These are phyloP conservation scores for Apiospora marii DNA, from an alignment of 2,329 filamentous ascomycete species.

Conservation along the genomic window DNA sequence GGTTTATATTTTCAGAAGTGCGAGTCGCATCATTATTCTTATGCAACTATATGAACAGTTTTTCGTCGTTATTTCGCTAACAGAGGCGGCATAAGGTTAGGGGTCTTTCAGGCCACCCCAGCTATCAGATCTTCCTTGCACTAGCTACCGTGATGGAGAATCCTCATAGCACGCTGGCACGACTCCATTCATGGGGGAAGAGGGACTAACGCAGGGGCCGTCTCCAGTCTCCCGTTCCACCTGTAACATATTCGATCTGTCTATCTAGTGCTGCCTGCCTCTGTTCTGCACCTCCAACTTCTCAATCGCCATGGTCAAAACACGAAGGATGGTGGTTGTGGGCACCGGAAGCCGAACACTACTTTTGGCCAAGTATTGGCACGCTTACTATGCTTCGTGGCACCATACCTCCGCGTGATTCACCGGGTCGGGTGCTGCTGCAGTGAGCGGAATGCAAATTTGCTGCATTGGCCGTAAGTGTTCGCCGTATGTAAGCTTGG, in stretches of 20 bases:
- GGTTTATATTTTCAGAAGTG: too few relatives aligned
- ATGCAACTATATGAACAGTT: neutral
- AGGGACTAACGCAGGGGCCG: constrained; percentile 1
- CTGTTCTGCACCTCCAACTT: neutral
- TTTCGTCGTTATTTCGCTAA: neutral
- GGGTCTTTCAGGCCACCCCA: neutral
- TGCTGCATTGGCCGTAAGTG: neutral
- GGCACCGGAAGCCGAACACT: neutral
- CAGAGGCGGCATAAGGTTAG: neutral
- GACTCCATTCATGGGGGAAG: neutral
- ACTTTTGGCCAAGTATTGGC: neutral
- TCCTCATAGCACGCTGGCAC: neutral
- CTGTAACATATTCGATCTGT: neutral
- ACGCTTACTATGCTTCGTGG: neutral
- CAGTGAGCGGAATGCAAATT: neutral
- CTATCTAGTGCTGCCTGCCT: neutral
- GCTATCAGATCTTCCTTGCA: neutral
- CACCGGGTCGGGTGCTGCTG: neutral
- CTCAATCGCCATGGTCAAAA: neutral
- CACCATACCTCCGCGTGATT: neutral
- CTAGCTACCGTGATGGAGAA: neutral
- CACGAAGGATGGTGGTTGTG: neutral
- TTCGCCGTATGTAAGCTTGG: neutral
- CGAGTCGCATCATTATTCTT: neutral
- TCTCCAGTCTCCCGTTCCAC: neutral